Evolutionary conservation across 805 yeast species (phyloP), one percentile per base, ranked within the genome.

Genomic region (Suhomyces faveliae): DNA sequence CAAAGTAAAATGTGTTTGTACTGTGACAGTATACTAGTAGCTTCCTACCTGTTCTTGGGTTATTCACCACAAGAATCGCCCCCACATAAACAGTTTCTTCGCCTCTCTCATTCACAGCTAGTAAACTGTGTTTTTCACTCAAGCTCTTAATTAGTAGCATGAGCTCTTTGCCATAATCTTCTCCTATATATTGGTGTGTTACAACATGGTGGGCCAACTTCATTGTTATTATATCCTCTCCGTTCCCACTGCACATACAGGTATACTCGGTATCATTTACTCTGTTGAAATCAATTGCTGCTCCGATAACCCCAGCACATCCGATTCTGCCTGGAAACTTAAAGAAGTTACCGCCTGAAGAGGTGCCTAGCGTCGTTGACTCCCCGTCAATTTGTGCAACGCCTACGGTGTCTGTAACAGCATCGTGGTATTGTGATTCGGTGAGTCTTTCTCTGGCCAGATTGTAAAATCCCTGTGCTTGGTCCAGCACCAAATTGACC

Each of bases 281-380:
- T 0, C 57, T 30, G 11, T 43, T 47, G 35, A 50, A 56, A 45
- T 62, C 78, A 13, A 70, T 60, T 1, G 78, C 77, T 1, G 78
- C 63, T 1, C 85, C 84, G 2, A 70, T 55, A 1, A 78, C 51
- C 0, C 77, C 81, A 9, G 84, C 81, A 61, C 83, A 79, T 6
- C 84, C 82, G 2, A 78, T 62, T 44, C 85, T 52, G 0, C 82
- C 81, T 0, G 75, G 73, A 1, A 67, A 51, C 50, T 79, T 78
- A 57, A 77, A 70, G 49, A 77, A 64, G 46, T 77, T 75, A 0
- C 85, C 85, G 1, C 85, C 85, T 0, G 83, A 79, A 0, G 83
- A 78, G 0, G 75, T 58, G 0, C 73, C 77, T 25, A 55, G 52
- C 21, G 27, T 59, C 6, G 58, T 60, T 13, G 25, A 41, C 20